phyloP scores from a whole-genome alignment of 306 rosid genomes.

The Inga laurina region DNA sequence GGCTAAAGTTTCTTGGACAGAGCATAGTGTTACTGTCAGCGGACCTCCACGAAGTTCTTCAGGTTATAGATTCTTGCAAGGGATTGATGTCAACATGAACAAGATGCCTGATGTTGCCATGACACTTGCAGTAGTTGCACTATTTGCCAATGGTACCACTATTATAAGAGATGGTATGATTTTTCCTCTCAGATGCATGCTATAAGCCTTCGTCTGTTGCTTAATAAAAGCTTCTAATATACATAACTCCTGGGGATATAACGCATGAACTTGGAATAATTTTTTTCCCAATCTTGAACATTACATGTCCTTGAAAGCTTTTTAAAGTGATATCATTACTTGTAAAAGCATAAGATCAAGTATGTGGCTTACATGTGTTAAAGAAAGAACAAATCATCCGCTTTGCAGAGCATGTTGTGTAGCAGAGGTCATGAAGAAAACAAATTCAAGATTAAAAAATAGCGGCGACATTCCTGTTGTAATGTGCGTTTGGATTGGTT shows the following conservation, averaged over 20 bases:
- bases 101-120: slow-evolving; percentile 99
- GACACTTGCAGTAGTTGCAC: slow-evolving; percentile 99
- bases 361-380: background rate
- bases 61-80: slow-evolving; percentile 62
- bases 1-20: slow-evolving; percentile 93
- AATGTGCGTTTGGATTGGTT: no score
- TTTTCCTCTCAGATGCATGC: slow-evolving; percentile 12
- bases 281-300: background rate
- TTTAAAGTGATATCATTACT: background rate
- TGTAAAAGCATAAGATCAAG: background rate
- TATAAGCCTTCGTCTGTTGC: background rate
- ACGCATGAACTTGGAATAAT: background rate
- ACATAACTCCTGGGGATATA: background rate
- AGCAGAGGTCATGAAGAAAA: background rate
- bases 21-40: slow-evolving; percentile 83
- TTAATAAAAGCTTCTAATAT: background rate
- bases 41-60: slow-evolving; percentile 79
- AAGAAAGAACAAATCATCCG: background rate
- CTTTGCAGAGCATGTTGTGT: background rate
- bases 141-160: slow-evolving; percentile 88
- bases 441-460: background rate
- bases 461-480: background rate
- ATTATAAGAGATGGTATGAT: slow-evolving; percentile 88
- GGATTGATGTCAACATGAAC: slow-evolving; percentile 95
- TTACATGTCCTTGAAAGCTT: background rate